phyloP scores from a whole-genome alignment of 2,329 filamentous ascomycete genomes.

The Trichothecium roseum region DNA sequence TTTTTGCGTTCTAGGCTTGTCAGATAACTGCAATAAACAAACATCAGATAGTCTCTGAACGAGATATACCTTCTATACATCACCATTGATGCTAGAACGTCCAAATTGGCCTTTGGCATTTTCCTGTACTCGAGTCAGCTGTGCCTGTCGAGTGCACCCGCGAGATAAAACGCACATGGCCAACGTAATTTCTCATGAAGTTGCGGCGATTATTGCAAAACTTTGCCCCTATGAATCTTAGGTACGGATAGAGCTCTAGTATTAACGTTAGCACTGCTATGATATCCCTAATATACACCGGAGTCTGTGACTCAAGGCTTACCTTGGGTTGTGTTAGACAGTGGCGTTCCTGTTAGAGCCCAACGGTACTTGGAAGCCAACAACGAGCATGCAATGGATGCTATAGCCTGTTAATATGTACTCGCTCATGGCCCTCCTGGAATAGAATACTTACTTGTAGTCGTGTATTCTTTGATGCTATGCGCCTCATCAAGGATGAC shows the following conservation, averaged over 20 bases:
- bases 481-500: slow-evolving; percentile 49
- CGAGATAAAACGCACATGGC: slow-evolving; percentile 3
- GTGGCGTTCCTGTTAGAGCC: slow-evolving; percentile 24
- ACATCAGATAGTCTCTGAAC: too few relatives aligned
- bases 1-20: slow-evolving; percentile 9
- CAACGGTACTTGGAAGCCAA: slow-evolving; percentile 20
- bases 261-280: not conserved
- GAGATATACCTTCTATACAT: slow-evolving; percentile 18
- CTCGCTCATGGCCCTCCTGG: not conserved
- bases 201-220: slow-evolving; percentile 2
- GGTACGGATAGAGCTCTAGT: slow-evolving; percentile 24
- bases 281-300: not conserved
- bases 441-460: slow-evolving; percentile 15
- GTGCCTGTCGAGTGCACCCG: not conserved
- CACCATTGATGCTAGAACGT: slow-evolving; percentile 9
- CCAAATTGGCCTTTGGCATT: slow-evolving; percentile 9
- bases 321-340: slow-evolving; percentile 21
- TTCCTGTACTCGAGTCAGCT: slow-evolving; percentile 5
- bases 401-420: slow-evolving; percentile 5
- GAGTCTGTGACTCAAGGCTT: too few relatives aligned
- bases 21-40: not conserved
- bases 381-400: slow-evolving; percentile 11
- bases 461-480: slow-evolving; percentile 37
- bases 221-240: slow-evolving; percentile 17
- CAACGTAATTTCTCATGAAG: slow-evolving; percentile 11